Evolutionary conservation across 139 green algal species (phyloP).

Genomic region (Pseudopediastrum boryanum): DNA sequence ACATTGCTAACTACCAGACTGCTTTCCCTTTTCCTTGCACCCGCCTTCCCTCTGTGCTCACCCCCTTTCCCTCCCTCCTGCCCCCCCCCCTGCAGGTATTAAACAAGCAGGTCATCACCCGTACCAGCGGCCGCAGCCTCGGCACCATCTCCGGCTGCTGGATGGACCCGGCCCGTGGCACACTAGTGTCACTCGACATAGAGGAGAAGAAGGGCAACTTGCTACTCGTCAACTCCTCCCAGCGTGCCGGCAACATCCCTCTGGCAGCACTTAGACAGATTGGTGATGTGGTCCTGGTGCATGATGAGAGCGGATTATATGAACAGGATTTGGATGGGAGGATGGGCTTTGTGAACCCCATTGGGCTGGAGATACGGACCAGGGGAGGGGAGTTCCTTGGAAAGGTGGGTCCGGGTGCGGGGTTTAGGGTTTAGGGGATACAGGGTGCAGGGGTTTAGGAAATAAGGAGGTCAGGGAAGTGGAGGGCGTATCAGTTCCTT

Average conservation of each 20-base stretch:
- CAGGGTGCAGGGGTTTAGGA: too few relatives aligned
- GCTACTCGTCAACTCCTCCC: neutral
- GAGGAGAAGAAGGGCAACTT: conserved; percentile 39
- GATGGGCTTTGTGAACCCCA: conserved; percentile 58
- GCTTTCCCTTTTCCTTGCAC: too few relatives aligned
- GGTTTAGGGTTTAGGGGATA: too few relatives aligned
- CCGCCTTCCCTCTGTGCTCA: too few relatives aligned
- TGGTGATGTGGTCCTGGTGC: conserved; percentile 80
- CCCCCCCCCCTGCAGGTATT: conserved; percentile 29
- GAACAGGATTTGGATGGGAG: conserved; percentile 54
- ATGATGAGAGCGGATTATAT: conserved; percentile 65
- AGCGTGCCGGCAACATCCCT: conserved; percentile 49
- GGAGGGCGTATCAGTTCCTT: too few relatives aligned
- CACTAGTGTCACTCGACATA: conserved; percentile 74
- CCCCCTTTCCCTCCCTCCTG: neutral
- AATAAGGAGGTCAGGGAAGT: too few relatives aligned
- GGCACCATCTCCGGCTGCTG: conserved; percentile 67
- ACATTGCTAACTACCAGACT: too few relatives aligned
- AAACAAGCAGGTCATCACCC: conserved; percentile 65
- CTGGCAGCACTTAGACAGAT: conserved; percentile 71
- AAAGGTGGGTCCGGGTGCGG: conserved; percentile 68
- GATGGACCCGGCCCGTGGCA: conserved; percentile 59
- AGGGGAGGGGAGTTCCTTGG: conserved; percentile 60
- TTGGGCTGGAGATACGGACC: conserved; percentile 68
- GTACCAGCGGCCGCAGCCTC: conserved; percentile 63